Evolutionary conservation across 805 yeast species (phyloP), one percentile per base, ranked within the genome.

Genomic region (Tetrapisispora taiwanensis): DNA sequence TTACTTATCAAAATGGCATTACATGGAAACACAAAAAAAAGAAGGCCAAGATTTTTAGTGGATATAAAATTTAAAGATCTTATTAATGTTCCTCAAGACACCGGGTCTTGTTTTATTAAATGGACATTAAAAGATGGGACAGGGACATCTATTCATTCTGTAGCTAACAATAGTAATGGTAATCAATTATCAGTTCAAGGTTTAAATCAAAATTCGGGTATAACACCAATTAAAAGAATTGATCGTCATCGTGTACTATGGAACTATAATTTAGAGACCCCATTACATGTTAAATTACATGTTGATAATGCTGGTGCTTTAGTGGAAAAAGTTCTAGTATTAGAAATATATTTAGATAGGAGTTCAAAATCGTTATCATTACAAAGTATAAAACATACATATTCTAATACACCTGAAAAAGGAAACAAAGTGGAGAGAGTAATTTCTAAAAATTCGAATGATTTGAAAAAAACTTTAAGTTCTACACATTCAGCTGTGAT

Each of bases 61-160:
- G 60, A 69, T 18, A 63, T 86, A 26, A 62, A 72, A 15, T 72
- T 88, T 39, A 73, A 75, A 44, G 94, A 85, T 50, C 67, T 90
- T 39, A 73, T 81, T n/a, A 89, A 89, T 55, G 75, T 90, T 26
- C 97, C 97, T 1, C 88, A 84, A 51, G 70, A 81, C 1, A 68
- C 78, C 3, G 95, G 95, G 0, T 58, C 68, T 31, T 78, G 90
- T 52, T 78, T 62, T 49, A 75, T 87, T 17, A 78, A 79, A 46
- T 74, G 89, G 74, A 69, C 68, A 36, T 66, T 84, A 9, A 69
- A 71, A 44, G 87, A 82, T 37, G 59, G 62, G 12, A 59, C 61
- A 3, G 65, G 66, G 7, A 53, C 56, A 0, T 52, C 62, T 3
- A 40, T 42, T 14, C 48, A 45, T 27, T 33, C 36, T 3, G 13